phyloP scores from a whole-genome alignment of 2,329 filamentous ascomycete genomes.

The Pseudogymnoascus sp. region DNA sequence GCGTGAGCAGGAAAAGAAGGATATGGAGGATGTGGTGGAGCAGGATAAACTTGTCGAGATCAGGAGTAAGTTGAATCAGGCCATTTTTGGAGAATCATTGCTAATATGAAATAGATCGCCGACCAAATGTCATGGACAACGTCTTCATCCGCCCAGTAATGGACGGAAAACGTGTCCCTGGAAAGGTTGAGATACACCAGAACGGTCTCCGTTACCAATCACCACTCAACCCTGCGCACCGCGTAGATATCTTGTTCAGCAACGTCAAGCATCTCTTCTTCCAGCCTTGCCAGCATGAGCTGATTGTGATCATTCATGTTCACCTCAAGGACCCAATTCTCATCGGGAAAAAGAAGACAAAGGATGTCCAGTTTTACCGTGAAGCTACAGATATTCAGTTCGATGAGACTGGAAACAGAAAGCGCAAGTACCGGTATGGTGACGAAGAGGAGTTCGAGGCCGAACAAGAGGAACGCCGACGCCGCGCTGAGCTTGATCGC shows the following conservation, averaged over 20 bases:
- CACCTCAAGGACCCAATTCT: slow-evolving; percentile 98
- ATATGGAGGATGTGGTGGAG: slow-evolving; percentile 98
- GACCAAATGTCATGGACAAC: slow-evolving; percentile 82
- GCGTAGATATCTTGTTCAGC: slow-evolving; percentile 91
- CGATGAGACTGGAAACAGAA: slow-evolving; percentile 95
- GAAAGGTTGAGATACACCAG: slow-evolving; percentile 94
- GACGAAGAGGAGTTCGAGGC: slow-evolving; percentile 99
- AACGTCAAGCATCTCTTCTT: slow-evolving; percentile 99
- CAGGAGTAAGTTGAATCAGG: slow-evolving; percentile 54
- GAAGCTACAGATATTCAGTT: slow-evolving; percentile 98
- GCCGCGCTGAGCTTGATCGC: slow-evolving; percentile 84
- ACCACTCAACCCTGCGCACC: slow-evolving; percentile 67
- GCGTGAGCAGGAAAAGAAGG: slow-evolving; percentile 97
- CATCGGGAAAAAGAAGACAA: slow-evolving; percentile 96
- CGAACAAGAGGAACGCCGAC: slow-evolving; percentile 90
- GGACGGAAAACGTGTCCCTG: slow-evolving; percentile 93
- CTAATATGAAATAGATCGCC: slow-evolving; percentile 62
- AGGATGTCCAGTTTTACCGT: slow-evolving; percentile 95
- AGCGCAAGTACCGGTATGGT: slow-evolving; percentile 93
- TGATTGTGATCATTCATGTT: slow-evolving; percentile 97
- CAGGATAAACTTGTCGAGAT: slow-evolving; percentile 96
- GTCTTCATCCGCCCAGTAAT: slow-evolving; percentile 92
- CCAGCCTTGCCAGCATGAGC: slow-evolving; percentile 89
- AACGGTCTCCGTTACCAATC: slow-evolving; percentile 96
- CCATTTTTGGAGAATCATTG: slow-evolving; percentile 7